phyloP scores from a whole-genome alignment of 2,329 filamentous ascomycete species.

The Calcarisporium arbuscula region DNA sequence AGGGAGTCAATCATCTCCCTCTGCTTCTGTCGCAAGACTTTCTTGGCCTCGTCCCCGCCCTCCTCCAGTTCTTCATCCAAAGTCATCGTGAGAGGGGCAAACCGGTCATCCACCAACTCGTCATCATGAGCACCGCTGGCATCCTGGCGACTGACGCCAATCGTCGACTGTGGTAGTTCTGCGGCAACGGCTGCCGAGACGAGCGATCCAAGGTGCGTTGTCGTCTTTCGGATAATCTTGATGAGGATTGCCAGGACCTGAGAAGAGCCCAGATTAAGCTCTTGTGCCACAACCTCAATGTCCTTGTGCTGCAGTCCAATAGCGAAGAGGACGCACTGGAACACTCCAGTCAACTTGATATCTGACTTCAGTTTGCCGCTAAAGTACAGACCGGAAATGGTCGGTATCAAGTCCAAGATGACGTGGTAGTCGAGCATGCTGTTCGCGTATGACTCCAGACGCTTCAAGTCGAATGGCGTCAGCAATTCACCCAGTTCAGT shows the following conservation, averaged over 20 bases:
- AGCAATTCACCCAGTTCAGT: conserved; percentile 68
- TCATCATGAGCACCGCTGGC: conserved; percentile 63
- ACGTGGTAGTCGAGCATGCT: conserved; percentile 98
- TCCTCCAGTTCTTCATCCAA: conserved; percentile 81
- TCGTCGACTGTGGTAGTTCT: conserved; percentile 51
- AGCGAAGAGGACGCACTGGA: conserved; percentile 81
- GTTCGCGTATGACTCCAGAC: conserved; percentile 90
- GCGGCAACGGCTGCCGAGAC: conserved; percentile 68
- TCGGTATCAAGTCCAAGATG: conserved; percentile 85
- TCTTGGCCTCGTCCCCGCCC: conserved; percentile 69
- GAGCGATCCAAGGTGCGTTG: conserved; percentile 67
- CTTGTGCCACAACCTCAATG: conserved; percentile 71
- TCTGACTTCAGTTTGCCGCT: conserved; percentile 61
- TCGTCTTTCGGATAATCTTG: conserved; percentile 87
- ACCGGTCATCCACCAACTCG: conserved; percentile 58
- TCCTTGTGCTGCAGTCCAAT: conserved; percentile 88
- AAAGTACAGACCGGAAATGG: conserved; percentile 79
- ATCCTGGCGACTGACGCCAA: conserved; percentile 53
- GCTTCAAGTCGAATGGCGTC: conserved; percentile 90
- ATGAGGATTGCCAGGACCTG: conserved; percentile 96
- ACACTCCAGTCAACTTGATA: conserved; percentile 72
- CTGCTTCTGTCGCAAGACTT: conserved; percentile 70
- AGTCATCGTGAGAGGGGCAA: conserved; percentile 62
- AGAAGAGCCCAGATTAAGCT: conserved; percentile 64
- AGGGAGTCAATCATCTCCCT: conserved; percentile 84